Conservation (phyloP, 2,329 filamentous ascomycete genomes). For the Penicillium concentricum region DNA sequence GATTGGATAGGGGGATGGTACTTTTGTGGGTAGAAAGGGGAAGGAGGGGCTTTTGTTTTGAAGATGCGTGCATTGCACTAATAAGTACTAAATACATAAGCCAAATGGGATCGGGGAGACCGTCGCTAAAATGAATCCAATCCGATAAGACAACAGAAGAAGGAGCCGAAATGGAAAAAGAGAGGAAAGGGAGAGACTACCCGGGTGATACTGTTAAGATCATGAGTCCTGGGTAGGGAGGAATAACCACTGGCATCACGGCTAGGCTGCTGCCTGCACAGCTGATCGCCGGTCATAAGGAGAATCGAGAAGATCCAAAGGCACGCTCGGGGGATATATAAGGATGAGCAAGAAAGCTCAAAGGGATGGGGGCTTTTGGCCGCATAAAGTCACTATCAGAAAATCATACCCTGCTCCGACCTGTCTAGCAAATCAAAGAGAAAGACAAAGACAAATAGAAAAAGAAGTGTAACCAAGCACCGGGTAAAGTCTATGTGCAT, state of each 20-base stretch:
- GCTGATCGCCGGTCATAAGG: background rate
- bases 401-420: conserved; percentile 2
- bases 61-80: conserved; percentile 3
- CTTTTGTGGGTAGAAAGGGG: background rate
- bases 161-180: background rate
- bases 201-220: background rate
- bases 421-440: background rate
- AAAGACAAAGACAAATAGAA: background rate
- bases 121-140: conserved; percentile 18
- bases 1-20: background rate
- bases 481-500: background rate
- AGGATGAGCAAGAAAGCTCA: conserved; percentile 1
- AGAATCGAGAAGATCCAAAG: background rate
- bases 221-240: background rate
- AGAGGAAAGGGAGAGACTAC: background rate
- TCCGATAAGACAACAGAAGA: background rate
- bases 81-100: conserved; percentile 18
- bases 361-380: conserved; percentile 1
- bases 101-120: conserved; percentile 6
- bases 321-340: conserved; percentile 2
- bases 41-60: background rate
- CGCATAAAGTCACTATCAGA: background rate
- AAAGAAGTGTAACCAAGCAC: background rate
- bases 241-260: too few species aligned
- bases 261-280: background rate